Percentiles rank a stretch among this genome's conserved stretches.
These are phyloP conservation scores for Russula dissimulans DNA, from an alignment of 768 basidiomycete genomes.

Conservation along the genomic window DNA sequence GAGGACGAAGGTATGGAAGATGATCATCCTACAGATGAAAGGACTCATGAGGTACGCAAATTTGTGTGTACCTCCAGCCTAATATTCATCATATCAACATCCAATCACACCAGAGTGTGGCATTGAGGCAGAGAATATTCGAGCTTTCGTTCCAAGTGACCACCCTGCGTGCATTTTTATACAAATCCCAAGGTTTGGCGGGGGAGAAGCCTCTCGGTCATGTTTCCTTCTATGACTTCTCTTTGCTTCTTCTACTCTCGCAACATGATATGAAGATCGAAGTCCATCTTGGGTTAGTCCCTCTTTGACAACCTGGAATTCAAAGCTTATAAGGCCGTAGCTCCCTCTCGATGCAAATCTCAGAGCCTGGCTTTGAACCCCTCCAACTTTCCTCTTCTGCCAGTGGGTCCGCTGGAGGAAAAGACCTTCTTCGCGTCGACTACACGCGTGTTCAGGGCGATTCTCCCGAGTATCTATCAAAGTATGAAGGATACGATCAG, in stretches of 20 bases:
- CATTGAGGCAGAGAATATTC: slow-evolving; percentile 54
- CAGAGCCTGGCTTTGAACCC: slow-evolving; percentile 44
- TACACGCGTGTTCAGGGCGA: slow-evolving; percentile 74
- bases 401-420: slow-evolving; percentile 32
- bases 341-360: slow-evolving; percentile 66
- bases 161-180: slow-evolving; percentile 68
- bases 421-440: slow-evolving; percentile 67
- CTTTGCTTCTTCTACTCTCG: slow-evolving; percentile 60
- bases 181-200: slow-evolving; percentile 52
- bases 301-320: slow-evolving; percentile 4
- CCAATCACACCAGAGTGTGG: slow-evolving; percentile 26
- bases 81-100: neutral
- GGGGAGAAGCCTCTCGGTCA: slow-evolving; percentile 70
- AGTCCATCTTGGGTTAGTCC: slow-evolving; percentile 59
- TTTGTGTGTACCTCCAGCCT: neutral
- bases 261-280: slow-evolving; percentile 85
- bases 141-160: slow-evolving; percentile 86
- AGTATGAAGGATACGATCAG: slow-evolving; percentile 82
- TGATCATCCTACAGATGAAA: slow-evolving; percentile 59
- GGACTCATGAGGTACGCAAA: slow-evolving; percentile 36
- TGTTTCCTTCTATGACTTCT: slow-evolving; percentile 70
- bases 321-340: slow-evolving; percentile 29
- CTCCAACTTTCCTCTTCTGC: slow-evolving; percentile 61
- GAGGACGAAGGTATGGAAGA: slow-evolving; percentile 34
- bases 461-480: slow-evolving; percentile 75